These are phyloP conservation scores for Tuber brumale DNA, from an alignment of 495 filamentous ascomycete genomes.

Conservation along the genomic window DNA sequence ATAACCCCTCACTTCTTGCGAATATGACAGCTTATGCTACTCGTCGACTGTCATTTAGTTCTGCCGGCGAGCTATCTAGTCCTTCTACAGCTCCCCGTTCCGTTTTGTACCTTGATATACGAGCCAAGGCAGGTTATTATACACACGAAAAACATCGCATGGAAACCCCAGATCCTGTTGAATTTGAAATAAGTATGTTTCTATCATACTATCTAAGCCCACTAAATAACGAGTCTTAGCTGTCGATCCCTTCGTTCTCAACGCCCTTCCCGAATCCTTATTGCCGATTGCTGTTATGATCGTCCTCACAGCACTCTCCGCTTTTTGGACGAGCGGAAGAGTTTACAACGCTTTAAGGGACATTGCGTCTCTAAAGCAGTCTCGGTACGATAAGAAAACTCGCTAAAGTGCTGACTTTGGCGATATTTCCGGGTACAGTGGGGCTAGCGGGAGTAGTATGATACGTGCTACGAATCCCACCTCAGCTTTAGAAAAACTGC, in stretches of 20 bases:
- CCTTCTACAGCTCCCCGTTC: slow-evolving; percentile 44
- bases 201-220: slow-evolving; percentile 6
- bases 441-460: background rate
- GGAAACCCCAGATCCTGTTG: slow-evolving; percentile 64
- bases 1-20: slow-evolving; percentile 34
- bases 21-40: slow-evolving; percentile 31
- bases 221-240: slow-evolving; percentile 44
- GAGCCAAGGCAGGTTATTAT: slow-evolving; percentile 76
- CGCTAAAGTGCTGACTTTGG: background rate
- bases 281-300: slow-evolving; percentile 60
- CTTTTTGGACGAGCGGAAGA: slow-evolving; percentile 33
- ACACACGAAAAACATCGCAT: slow-evolving; percentile 67
- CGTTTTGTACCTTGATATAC: slow-evolving; percentile 68
- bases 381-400: background rate
- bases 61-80: slow-evolving; percentile 13
- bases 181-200: slow-evolving; percentile 63
- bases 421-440: background rate
- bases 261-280: slow-evolving; percentile 64
- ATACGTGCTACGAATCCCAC: background rate
- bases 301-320: slow-evolving; percentile 48
- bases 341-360: slow-evolving; percentile 26
- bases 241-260: slow-evolving; percentile 75
- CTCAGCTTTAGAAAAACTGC: background rate
- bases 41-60: slow-evolving; percentile 14
- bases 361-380: slow-evolving; percentile 10